Percentiles rank a stretch among this genome's conserved stretches.
Conservation (phyloP, 768 basidiomycete genomes). For the Sistotremastrum suecicum region DNA sequence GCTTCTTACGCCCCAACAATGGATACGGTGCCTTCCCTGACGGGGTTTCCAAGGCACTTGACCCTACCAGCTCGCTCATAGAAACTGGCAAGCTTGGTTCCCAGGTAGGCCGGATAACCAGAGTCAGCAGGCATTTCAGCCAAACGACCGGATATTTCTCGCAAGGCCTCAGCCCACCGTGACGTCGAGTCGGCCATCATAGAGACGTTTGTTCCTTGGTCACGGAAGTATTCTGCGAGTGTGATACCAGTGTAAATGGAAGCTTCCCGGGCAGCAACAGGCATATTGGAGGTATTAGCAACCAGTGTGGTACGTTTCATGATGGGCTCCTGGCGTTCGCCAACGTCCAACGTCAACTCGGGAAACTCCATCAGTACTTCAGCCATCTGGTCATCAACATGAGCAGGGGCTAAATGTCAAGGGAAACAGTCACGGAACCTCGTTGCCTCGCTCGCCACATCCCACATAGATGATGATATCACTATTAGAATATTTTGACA, state of each 20-base stretch:
- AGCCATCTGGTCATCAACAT: constrained; percentile 47
- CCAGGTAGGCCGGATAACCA: constrained; percentile 94
- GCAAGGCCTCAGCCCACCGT: constrained; percentile 97
- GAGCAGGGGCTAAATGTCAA: constrained; percentile 2
- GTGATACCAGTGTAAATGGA: constrained; percentile 99
- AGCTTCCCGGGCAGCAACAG: constrained; percentile 97
- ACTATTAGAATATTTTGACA: constrained; percentile 98
- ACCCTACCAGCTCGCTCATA: constrained; percentile 99
- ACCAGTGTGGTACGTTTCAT: constrained; percentile 99
- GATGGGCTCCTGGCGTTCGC: constrained; percentile 91
- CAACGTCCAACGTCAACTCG: constrained; percentile 82
- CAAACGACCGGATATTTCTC: constrained; percentile 97
- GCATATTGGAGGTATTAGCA: constrained; percentile 99
- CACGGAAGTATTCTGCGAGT: constrained; percentile 97
- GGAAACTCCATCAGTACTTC: constrained; percentile 99
- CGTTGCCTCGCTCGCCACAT: constrained; percentile 97
- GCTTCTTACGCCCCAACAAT: constrained; percentile 92
- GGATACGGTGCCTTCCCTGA: constrained; percentile 84
- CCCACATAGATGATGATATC: constrained; percentile 99
- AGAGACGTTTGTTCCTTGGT: constrained; percentile 92
- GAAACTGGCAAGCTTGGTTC: constrained; percentile 92
- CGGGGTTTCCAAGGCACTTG: constrained; percentile 78
- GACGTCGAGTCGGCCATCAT: constrained; percentile 99
- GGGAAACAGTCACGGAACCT: constrained; percentile 31
- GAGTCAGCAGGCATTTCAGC: constrained; percentile 99